A percentile compares a stretch with the other conserved stretches of the same genome.
These are phyloP conservation scores for Corylus americana DNA, from an alignment of 306 rosid species.

Conservation along the genomic window DNA sequence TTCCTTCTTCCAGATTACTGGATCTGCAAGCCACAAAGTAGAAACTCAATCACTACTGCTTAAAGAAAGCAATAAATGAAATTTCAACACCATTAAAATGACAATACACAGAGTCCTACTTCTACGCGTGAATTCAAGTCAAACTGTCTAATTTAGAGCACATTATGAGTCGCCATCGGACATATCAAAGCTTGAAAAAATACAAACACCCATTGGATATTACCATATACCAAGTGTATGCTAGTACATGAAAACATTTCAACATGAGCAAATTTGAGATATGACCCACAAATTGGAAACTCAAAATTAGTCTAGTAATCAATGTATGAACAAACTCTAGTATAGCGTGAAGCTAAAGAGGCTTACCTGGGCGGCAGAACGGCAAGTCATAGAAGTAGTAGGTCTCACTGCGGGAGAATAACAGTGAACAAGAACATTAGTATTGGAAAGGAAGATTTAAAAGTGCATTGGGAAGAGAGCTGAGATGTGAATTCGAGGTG, in stretches of 20 bases:
- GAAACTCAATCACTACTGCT: constrained; percentile 6
- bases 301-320: no score
- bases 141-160: not conserved
- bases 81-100: not conserved
- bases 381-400: constrained; percentile 79
- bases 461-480: no score
- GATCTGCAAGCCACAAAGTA: constrained; percentile 50
- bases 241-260: no score
- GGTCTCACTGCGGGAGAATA: constrained; percentile 61
- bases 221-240: not conserved
- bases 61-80: not conserved
- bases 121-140: not conserved
- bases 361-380: constrained; percentile 84
- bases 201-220: not conserved
- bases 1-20: constrained; percentile 65
- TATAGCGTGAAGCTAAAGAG: constrained; percentile 15
- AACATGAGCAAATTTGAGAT: no score
- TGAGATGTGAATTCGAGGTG: not conserved
- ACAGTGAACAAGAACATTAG: not conserved
- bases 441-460: not conserved
- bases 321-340: not conserved
- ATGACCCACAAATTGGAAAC: no score
- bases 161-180: not conserved
- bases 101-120: not conserved
- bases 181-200: not conserved